A percentile compares a stretch with the other conserved stretches of the same genome.
phyloP scores from a whole-genome alignment of 257 asterid genomes.

The Nicotiana paniculata region DNA sequence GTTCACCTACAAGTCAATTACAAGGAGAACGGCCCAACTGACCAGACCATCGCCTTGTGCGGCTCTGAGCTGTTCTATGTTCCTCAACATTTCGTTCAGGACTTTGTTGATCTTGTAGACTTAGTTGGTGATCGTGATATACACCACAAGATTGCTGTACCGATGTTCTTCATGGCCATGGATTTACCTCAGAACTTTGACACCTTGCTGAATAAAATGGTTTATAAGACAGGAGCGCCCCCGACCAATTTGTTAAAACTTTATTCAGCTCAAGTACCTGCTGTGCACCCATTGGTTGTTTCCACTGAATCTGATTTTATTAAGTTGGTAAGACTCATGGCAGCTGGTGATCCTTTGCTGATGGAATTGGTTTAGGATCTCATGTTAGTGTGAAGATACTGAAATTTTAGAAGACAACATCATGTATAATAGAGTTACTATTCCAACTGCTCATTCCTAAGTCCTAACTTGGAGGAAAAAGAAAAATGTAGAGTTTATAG shows the following conservation, averaged over 20 bases:
- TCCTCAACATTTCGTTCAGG: conserved; percentile 29
- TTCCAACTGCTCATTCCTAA: neutral
- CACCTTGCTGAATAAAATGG: conserved; percentile 20
- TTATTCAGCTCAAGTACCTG: conserved; percentile 22
- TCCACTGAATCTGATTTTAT: conserved; percentile 16
- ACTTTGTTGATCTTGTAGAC: conserved; percentile 35
- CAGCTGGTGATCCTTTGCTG: conserved; percentile 19
- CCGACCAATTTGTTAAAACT: conserved; percentile 2
- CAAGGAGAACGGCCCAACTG: conserved; percentile 34
- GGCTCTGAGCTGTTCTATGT: conserved; percentile 35
- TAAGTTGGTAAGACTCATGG: conserved; percentile 19
- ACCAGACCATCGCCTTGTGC: conserved; percentile 31
- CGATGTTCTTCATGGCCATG: conserved; percentile 45
- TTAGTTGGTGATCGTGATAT: conserved; percentile 35
- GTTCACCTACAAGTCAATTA: conserved; percentile 43
- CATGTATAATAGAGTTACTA: neutral
- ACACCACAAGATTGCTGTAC: conserved; percentile 39
- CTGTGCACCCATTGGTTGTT: conserved; percentile 18
- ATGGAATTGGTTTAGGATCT: conserved; percentile 17
- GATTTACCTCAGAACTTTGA: conserved; percentile 39
- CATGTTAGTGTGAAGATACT: neutral
- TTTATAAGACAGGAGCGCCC: conserved; percentile 5
- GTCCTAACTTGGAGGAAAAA: neutral
- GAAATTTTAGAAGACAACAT: neutral
- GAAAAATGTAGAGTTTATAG: neutral